Base-by-base conservation (phyloP, 2,329 filamentous ascomycete species). In the Arthrobotrys sphaeroides region DNA sequence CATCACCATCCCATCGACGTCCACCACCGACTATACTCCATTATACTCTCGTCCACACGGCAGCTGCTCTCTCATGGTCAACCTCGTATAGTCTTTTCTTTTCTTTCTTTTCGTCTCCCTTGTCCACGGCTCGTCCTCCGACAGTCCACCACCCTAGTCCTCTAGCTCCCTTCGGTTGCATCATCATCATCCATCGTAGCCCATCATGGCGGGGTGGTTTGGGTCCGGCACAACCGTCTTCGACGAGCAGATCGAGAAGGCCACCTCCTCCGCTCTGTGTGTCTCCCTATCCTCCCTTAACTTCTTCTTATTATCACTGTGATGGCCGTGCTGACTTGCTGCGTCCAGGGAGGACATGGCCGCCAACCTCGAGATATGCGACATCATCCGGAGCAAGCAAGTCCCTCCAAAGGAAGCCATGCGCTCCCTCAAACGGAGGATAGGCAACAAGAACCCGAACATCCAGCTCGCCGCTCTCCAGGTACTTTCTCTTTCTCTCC, bases 361-460 rank as follows among this genome's bases (percentile, higher is more conserved):
- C 42, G 88, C 97, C 79, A 98, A 98, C 82, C 90, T 99, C 81
- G 95, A 99, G 84, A 98, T 99, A 80, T 97, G 94, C 83, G 95
- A 99, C 85, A 86, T 96, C 80, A 97, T 99, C 83, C 89, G 95
- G 80, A 98, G 94, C 81, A 98, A 98, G 85, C 96, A 93, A 16
- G 94, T 99, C 59, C 93, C 94, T 83, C 94, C 95, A 64, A 97
- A 94, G 83, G 95, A 99, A 84, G 95, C 95, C 77, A 99, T 99
- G 95, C 92, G 93, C 82, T 94, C 93, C 45, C 85, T 99, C 81
- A 98, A 97, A 85, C 89, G 89, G 82, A 90, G 95, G 82, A 93
- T 99, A 85, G 93, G 92, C 83, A 93, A 97, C 86, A 96, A 94
- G 86, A 99, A 99, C 81, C 95, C 95, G 36, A 99, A 99, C 83